Evolutionary conservation across 352 stramenopile genomes (phyloP), one percentile per base, ranked within the genome.

Genomic region (Phytophthora pseudosyringae): DNA sequence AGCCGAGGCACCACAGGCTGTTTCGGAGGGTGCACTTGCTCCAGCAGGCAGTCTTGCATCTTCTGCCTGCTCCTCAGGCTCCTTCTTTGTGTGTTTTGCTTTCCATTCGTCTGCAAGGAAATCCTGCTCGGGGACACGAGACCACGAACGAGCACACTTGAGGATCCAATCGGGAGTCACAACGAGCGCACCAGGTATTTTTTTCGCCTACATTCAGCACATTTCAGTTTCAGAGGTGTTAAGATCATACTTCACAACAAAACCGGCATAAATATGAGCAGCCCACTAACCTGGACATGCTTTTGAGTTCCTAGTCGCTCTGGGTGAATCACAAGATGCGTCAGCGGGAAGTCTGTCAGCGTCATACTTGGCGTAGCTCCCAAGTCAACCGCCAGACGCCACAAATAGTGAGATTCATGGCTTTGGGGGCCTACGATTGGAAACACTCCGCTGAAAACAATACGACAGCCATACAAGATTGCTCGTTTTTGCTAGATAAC

Each of bases 401-500:
- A 95, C 39, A 95, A 52, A 44, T 90, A 88, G 43, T 93, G 80
- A 1, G 73, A 83, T 38, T 94, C 71, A 12, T 89, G 78, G 6
- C 74, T 80, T 52, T 83, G 73, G 3, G 78, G 64, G 9, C 73
- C 76, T 41, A 77, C 69, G 25, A 94, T 78, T 3, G 83, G 85
- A 31, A 94, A 94, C 0, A 95, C 76, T 25, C 87, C 87, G 51
- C 87, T 95, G 43, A 95, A 95, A 41, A 94, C 83, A 38, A 95
- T 83, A 52, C 76, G 62, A 57, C 81, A 93, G 8, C 67, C 80
- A 35, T 69, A 53, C 33, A 95, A 73, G 15, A 95, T 79, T 5
- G 70, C 71, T 18, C 80, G 82, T 68, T 91, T 90, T 78, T 85
- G 78, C 86, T 93, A 36, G 12, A 68, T 4, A 53, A 33, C n/a